These are phyloP conservation scores for Beauveria sp. DNA, from an alignment of 2,329 filamentous ascomycete genomes.

Conservation along the genomic window DNA sequence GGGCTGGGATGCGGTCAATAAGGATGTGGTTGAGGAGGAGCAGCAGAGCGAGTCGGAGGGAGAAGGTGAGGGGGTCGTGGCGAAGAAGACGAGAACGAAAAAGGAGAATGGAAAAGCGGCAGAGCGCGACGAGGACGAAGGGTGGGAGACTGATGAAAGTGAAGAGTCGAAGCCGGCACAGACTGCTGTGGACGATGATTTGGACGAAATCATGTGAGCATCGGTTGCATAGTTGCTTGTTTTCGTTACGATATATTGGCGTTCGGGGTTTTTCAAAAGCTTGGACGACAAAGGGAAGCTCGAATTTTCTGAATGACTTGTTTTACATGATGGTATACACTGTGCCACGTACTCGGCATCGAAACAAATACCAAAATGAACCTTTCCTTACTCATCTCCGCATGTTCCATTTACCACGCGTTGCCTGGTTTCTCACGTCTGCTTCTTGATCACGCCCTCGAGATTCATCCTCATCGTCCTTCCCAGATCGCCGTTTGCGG, in stretches of 20 bases:
- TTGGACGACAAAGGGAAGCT: background rate
- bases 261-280: background rate
- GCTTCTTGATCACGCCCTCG: slow-evolving; percentile 24
- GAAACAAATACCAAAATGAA: background rate
- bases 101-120: slow-evolving; percentile 14
- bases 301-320: background rate
- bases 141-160: slow-evolving; percentile 28
- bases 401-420: background rate
- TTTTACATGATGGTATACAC: background rate
- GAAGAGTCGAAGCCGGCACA: slow-evolving; percentile 1
- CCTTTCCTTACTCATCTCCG: too few relatives aligned
- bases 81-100: slow-evolving; percentile 16
- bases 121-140: slow-evolving; percentile 15
- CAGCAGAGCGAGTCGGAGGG: slow-evolving; percentile 16
- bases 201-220: slow-evolving; percentile 26
- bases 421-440: background rate
- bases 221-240: background rate
- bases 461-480: slow-evolving; percentile 35
- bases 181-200: slow-evolving; percentile 21
- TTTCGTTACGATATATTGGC: background rate
- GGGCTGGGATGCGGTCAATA: slow-evolving; percentile 54
- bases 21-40: slow-evolving; percentile 22
- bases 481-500: slow-evolving; percentile 37
- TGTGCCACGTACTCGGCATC: background rate
- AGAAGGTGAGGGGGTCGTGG: slow-evolving; percentile 18